These are phyloP conservation scores for Sordariomycetes sp. DNA, from an alignment of 2,329 filamentous ascomycete species.

Conservation along the genomic window DNA sequence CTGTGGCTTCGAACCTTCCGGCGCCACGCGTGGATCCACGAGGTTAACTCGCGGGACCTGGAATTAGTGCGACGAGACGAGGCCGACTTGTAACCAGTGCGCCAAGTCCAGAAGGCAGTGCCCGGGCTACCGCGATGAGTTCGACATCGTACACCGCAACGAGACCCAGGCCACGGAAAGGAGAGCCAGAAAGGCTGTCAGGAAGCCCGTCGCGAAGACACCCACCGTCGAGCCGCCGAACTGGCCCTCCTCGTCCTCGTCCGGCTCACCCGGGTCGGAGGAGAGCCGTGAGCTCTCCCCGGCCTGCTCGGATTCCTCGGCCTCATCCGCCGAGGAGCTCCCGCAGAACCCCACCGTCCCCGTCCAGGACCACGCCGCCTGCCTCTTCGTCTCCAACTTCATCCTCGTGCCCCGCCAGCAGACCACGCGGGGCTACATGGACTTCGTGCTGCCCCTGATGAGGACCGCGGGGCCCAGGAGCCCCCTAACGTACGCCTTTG, in stretches of 20 bases:
- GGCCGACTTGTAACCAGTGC: conserved; percentile 56
- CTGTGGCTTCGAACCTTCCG: not conserved
- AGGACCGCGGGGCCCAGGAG: conserved; percentile 28
- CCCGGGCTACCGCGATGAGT: conserved; percentile 60
- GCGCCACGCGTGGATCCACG: not conserved
- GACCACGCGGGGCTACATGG: conserved; percentile 42
- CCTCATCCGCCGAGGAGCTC: conserved; percentile 13
- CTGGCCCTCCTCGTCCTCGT: conserved; percentile 7
- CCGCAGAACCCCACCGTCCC: conserved; percentile 29
- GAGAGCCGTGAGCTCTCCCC: conserved; percentile 10
- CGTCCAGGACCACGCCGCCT: conserved; percentile 43
- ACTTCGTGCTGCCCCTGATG: conserved; percentile 47
- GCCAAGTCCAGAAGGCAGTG: conserved; percentile 52
- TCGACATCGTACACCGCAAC: conserved; percentile 62
- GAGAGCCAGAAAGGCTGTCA: conserved; percentile 45
- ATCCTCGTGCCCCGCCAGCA: conserved; percentile 39
- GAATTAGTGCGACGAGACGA: conserved; percentile 54
- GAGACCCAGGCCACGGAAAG: conserved; percentile 59
- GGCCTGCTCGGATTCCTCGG: conserved; percentile 8
- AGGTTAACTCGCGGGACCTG: not conserved
- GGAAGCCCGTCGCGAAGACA: conserved; percentile 28
- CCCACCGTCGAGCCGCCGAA: not conserved
- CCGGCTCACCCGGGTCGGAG: conserved; percentile 8
- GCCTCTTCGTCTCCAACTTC: conserved; percentile 52
- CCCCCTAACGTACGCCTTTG: conserved; percentile 46